A percentile compares a stretch with the other conserved stretches of the same genome.
These are phyloP conservation scores for Wilhelminamyces savonicus DNA, from an alignment of 805 yeast genomes.

Conservation along the genomic window DNA sequence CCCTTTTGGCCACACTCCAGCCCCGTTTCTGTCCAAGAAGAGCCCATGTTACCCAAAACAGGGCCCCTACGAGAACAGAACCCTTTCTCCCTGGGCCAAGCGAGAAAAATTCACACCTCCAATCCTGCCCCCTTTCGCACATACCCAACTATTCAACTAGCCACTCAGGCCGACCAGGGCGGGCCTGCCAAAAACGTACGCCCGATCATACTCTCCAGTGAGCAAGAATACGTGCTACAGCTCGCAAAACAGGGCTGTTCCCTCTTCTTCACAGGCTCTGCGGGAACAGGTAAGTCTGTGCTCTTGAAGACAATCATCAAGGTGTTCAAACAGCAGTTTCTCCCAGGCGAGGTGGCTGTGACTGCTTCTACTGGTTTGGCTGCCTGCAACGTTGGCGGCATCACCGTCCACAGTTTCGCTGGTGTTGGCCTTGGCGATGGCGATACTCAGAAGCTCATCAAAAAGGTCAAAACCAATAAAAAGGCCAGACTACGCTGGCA, in stretches of 20 bases:
- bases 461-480: constrained; percentile 47
- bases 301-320: constrained; percentile 62
- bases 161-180: constrained; percentile 21
- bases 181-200: constrained; percentile 20
- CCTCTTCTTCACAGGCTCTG: constrained; percentile 92
- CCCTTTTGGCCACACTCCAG: no score
- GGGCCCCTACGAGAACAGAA: no score
- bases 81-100: no score
- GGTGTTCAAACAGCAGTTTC: constrained; percentile 38
- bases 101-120: no score
- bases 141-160: constrained; percentile 21
- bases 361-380: constrained; percentile 86
- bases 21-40: no score
- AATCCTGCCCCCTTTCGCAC: no score
- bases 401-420: constrained; percentile 68
- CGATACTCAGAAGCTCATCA: constrained; percentile 37
- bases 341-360: constrained; percentile 51
- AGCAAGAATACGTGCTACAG: constrained; percentile 61
- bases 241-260: constrained; percentile 60
- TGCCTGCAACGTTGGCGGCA: constrained; percentile 76
- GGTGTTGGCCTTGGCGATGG: constrained; percentile 74
- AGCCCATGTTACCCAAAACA: no score
- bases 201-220: constrained; percentile 38
- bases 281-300: constrained; percentile 97
- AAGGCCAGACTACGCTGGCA: constrained; percentile 51